These are phyloP conservation scores for Piromyces finnis DNA, from an alignment of 192 early-diverging fungal species.

Conservation along the genomic window DNA sequence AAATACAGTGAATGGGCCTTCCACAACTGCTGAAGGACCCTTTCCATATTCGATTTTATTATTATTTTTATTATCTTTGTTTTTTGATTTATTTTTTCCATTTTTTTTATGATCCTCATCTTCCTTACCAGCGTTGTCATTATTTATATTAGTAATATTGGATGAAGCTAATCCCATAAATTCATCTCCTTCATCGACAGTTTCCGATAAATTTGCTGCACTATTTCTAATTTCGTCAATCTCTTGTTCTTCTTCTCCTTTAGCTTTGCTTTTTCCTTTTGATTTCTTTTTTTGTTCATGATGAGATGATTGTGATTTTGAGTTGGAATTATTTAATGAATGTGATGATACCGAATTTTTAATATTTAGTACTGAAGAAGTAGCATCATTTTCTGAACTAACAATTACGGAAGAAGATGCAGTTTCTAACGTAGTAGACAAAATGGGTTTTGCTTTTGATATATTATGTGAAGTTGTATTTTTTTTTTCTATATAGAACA, in stretches of 20 bases:
- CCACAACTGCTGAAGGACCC: background rate
- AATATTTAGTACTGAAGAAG: background rate
- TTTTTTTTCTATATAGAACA: background rate
- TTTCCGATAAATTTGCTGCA: background rate
- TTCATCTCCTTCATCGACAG: background rate
- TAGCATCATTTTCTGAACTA: background rate
- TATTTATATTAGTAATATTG: background rate
- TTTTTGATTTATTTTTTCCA: background rate
- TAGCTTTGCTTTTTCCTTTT: background rate
- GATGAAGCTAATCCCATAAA: background rate
- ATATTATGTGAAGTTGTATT: background rate
- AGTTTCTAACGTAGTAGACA: background rate
- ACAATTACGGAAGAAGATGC: background rate
- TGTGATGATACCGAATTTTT: background rate
- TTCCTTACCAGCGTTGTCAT: background rate
- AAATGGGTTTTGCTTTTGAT: background rate
- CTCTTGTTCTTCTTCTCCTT: background rate
- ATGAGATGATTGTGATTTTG: background rate
- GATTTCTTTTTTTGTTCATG: background rate
- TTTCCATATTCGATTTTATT: background rate
- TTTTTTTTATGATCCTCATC: background rate
- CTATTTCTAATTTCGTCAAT: background rate
- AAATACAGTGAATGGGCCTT: background rate
- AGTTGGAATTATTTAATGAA: background rate
- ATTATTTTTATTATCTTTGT: background rate